These are phyloP conservation scores for Tulasnella sp. DNA, from an alignment of 768 basidiomycete species.

Conservation along the genomic window DNA sequence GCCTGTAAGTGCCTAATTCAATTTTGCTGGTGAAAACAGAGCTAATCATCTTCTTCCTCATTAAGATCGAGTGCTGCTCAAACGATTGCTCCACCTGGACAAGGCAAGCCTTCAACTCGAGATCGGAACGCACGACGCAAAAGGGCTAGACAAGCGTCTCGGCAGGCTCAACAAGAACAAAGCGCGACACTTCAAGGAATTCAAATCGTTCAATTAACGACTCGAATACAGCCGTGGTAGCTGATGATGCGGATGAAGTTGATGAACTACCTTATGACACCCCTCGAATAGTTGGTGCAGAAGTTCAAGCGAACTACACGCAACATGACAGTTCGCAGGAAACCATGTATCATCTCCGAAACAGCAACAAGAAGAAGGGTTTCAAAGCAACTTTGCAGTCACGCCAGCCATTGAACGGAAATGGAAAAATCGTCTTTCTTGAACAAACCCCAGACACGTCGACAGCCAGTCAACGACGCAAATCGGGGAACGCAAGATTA, in stretches of 20 bases:
- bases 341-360: conserved; percentile 4
- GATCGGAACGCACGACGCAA: conserved; percentile 4
- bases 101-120: conserved; percentile 8
- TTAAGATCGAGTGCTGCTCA: neutral
- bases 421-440: neutral
- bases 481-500: neutral
- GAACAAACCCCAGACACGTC: neutral
- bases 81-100: conserved; percentile 4
- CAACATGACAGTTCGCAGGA: neutral
- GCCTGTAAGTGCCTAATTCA: neutral
- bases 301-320: neutral
- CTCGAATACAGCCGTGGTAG: neutral
- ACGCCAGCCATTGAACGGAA: neutral
- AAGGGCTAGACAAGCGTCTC: neutral
- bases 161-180: no score
- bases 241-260: neutral
- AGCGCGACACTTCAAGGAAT: no score
- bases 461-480: neutral
- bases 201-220: neutral
- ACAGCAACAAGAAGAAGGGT: conserved; percentile 13
- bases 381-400: no score
- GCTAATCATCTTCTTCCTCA: neutral
- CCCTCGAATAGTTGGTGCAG: neutral
- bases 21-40: neutral
- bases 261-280: neutral